Base-by-base conservation (phyloP, 2,329 filamentous ascomycete genomes). In the Blastomyces parvus region DNA sequence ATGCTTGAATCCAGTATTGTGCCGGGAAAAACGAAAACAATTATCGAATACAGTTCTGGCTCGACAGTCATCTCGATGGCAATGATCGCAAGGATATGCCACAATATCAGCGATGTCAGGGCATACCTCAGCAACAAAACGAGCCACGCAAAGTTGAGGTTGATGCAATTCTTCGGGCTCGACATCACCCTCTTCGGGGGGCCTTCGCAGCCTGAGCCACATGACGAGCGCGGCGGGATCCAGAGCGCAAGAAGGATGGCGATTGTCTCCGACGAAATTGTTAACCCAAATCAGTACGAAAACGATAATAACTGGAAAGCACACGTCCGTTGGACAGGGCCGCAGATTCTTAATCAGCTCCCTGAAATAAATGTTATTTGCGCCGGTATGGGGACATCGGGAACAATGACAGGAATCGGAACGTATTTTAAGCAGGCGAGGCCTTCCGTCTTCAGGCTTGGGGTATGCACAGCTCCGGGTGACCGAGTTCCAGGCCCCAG, bases 41-140 rank as follows among this genome's bases (percentile, higher is more conserved):
- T 86, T 25, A 79, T 86, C 59, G 84, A 87, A 67, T 83, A 83
- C 63, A 86, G 83, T 70, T 86, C 84, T 1, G 84, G 84, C 0
- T 86, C 83, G 0, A 87, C 84, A 0, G 83, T 86, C 5, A 78
- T 86, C 36, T 86, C 84, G 0, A 81, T 86, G 80, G 79, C 81
- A 0, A 77, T 86, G 68, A 76, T 83, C 11, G 78, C 81, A 0
- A 75, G 83, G 19, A 80, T 82, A 1, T 75, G 82, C 61, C 79
- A 83, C 64, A 79, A 77, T 1, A 73, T 83, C 19, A 69, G 79
- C 1, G 82, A 86, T 64, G 79, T 81, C 0, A 73, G 79, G 14
- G 84, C 84, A 0, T 85, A 80, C 66, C 69, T 86, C 22, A 84
- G 80, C 67, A 86, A 86, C 69, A 86, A 86, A 72, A 85, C 82